A percentile compares a stretch with the other conserved stretches of the same genome.
These are phyloP conservation scores for Apiospora aurea DNA, from an alignment of 2,329 filamentous ascomycete genomes.

Conservation along the genomic window DNA sequence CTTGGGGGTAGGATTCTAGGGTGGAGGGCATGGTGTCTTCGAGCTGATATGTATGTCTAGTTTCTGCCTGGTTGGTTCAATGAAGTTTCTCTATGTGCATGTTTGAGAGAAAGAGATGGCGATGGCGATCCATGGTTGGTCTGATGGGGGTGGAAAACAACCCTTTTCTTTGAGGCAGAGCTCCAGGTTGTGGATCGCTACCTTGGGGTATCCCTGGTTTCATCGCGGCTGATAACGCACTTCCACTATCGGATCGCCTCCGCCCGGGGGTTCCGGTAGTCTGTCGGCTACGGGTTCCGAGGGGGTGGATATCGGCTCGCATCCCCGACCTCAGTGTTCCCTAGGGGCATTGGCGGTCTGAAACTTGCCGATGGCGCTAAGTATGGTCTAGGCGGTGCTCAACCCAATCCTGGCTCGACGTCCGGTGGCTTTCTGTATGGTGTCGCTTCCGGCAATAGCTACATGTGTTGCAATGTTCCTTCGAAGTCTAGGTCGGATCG, in stretches of 20 bases:
- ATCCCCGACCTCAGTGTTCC: neutral
- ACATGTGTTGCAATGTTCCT: no score
- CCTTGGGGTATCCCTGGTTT: no score
- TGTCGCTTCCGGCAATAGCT: no score
- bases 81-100: no score
- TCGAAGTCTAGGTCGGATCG: no score
- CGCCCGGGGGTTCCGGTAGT: neutral
- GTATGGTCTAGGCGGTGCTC: no score
- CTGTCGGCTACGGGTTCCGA: neutral
- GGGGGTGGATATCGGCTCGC: neutral
- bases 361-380: neutral
- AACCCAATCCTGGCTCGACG: no score
- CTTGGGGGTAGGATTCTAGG: constrained; percentile 23
- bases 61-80: neutral
- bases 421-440: no score
- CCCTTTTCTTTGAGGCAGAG: neutral
- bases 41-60: neutral
- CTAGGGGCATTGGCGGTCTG: neutral
- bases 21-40: constrained; percentile 23
- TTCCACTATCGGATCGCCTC: neutral
- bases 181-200: neutral
- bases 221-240: neutral
- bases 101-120: neutral
- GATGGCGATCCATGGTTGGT: neutral
- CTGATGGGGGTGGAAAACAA: neutral